Base-by-base conservation (phyloP, 176 grass and related monocot genomes). In the Leersia perrieri region DNA sequence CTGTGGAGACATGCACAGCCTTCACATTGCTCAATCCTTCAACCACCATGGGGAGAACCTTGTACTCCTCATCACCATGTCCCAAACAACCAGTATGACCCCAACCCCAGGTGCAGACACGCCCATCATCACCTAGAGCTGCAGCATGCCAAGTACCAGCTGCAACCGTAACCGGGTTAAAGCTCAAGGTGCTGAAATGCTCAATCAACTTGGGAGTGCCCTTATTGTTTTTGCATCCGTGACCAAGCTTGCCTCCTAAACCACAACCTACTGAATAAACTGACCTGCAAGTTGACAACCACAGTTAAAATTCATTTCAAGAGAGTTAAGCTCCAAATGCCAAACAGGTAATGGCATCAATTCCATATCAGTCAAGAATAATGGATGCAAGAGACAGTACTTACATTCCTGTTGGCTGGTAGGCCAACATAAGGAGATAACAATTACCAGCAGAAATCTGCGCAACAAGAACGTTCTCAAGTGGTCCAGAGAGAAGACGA, bases 381-480 rank as follows among this genome's bases (percentile, higher is more conserved):
- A 63, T 64, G 5, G 12, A 29, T 10, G 28, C 32, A 63, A 30
- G 78, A 70, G 20, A 3, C 27, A 60, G 22, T 10, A 63, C 86
- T 91, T 82, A 94, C 89, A 91, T 94, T 80, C 92, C 84, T 2
- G 60, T 68, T 2, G 73, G 77, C n/a, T 82, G 53, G 57, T 88
- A 91, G 6, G 64, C 92, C 87, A 94, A 71, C 60, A 90, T 47
- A n/a, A 91, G 89, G 20, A 94, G 89, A 67, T 82, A 94, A 66
- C 92, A 94, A 32, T 89, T 87, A n/a, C 89, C 89, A 0, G 89
- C 89, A 55, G 92, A 63, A 72, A 94, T 91, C 81, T 94, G 92
- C 2, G 33, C 84, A 11, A 91, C 89, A 38, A 73, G 86, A 62
- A 74, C 75, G 74, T 89, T 67, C 61, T 82, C 73, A 42, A 89